These are phyloP conservation scores for Apophysomyces trapeziformis DNA, from an alignment of 371 early-diverging fungal genomes.

Conservation along the genomic window DNA sequence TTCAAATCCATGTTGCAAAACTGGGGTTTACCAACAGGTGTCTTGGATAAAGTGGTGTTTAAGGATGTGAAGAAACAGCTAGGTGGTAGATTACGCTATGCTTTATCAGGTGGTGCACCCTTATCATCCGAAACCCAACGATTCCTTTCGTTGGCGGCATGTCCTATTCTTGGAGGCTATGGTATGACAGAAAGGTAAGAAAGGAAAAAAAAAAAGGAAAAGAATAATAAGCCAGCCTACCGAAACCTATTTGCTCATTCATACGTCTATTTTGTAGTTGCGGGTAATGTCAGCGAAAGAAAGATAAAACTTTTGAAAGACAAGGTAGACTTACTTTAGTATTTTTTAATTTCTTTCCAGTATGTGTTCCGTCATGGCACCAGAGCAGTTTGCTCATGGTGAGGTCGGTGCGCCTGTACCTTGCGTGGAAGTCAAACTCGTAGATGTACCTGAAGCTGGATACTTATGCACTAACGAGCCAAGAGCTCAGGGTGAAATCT, in stretches of 20 bases:
- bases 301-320: background rate
- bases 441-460: slow-evolving; percentile 82
- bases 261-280: slow-evolving; percentile 16
- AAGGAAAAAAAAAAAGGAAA: no score
- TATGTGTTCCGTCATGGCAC: slow-evolving; percentile 58
- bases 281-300: slow-evolving; percentile 18
- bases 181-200: slow-evolving; percentile 50
- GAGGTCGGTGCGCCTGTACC: slow-evolving; percentile 86
- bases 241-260: background rate
- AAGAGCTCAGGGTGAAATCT: slow-evolving; percentile 84
- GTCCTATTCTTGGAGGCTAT: slow-evolving; percentile 75
- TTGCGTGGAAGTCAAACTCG: slow-evolving; percentile 86
- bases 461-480: slow-evolving; percentile 73
- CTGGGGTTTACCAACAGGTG: slow-evolving; percentile 56
- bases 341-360: background rate
- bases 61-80: slow-evolving; percentile 69
- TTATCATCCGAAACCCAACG: slow-evolving; percentile 68
- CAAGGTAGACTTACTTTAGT: no score
- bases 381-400: slow-evolving; percentile 63
- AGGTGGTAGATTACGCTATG: slow-evolving; percentile 77
- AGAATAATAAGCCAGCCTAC: background rate
- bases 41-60: slow-evolving; percentile 75
- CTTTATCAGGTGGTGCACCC: slow-evolving; percentile 88
- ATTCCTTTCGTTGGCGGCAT: slow-evolving; percentile 71
- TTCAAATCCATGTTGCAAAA: slow-evolving; percentile 59